These are phyloP conservation scores for Fusarium verrucosum DNA, from an alignment of 2,329 filamentous ascomycete species.

Conservation along the genomic window DNA sequence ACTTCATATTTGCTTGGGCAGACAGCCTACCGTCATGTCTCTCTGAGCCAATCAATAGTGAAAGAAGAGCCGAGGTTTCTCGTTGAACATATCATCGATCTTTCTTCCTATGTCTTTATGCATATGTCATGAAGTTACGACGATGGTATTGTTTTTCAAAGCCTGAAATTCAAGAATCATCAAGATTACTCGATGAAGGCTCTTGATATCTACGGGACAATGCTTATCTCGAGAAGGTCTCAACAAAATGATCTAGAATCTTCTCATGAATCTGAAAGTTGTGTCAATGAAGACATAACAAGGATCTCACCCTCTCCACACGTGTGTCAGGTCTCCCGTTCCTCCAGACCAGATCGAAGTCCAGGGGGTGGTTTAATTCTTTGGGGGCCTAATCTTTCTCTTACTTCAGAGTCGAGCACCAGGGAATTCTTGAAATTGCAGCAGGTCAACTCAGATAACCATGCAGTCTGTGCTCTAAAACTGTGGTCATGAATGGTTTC, in stretches of 20 bases:
- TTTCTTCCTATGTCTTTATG: not conserved
- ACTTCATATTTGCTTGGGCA: not conserved
- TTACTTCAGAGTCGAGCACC: not conserved
- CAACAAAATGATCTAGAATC: not conserved
- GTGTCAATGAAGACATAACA: not conserved
- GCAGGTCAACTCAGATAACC: not conserved
- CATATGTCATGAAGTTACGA: constrained; percentile 8
- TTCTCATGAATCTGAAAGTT: not conserved
- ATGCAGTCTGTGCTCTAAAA: not conserved
- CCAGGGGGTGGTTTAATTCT: not conserved
- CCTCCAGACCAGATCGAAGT: constrained; percentile 5
- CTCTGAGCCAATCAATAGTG: not conserved
- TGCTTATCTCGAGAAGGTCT: not conserved
- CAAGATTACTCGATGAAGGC: not conserved
- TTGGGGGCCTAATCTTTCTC: not conserved
- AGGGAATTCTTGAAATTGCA: not conserved
- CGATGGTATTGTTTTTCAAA: constrained; percentile 8
- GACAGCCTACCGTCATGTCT: constrained; percentile 8
- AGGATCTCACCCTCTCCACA: not conserved
- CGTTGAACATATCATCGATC: not conserved
- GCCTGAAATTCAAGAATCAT: constrained; percentile 13
- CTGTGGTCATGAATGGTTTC: not conserved
- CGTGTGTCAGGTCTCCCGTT: constrained; percentile 13
- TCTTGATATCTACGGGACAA: not conserved
- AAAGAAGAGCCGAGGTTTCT: not conserved